A percentile compares a stretch with the other conserved stretches of the same genome.
Evolutionary conservation across 129 eudicot genomes (phyloP).

Genomic region (Lonicera japonica): DNA sequence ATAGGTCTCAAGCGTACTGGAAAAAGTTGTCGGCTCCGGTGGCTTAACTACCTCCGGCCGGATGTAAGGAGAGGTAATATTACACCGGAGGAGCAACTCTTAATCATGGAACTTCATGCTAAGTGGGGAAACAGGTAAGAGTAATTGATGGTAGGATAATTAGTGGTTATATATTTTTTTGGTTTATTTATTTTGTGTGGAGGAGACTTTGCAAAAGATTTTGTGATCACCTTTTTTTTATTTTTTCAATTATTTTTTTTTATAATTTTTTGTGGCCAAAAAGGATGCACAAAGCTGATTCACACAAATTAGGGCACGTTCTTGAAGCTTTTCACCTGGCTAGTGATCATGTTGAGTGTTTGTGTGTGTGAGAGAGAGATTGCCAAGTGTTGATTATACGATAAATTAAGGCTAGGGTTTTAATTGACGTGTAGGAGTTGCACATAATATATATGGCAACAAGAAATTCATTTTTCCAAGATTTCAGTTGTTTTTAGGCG

Average conservation of each 20-base stretch:
- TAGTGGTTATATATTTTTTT: no score
- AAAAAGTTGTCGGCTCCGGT: slow-evolving; percentile 85
- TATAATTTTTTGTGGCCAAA: neutral
- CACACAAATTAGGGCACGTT: neutral
- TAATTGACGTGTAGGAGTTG: no score
- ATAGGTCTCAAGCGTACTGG: slow-evolving; percentile 93
- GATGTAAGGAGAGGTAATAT: slow-evolving; percentile 95
- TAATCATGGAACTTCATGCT: slow-evolving; percentile 98
- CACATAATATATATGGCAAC: no score
- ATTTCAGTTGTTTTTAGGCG: no score
- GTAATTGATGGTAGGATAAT: no score
- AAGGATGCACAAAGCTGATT: neutral
- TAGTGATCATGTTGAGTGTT: neutral
- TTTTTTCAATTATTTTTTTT: neutral
- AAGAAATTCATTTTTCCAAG: no score
- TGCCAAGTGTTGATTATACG: no score
- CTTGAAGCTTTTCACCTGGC: neutral
- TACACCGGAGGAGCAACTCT: slow-evolving; percentile 85
- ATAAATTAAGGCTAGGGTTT: no score
- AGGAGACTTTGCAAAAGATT: neutral
- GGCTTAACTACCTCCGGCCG: slow-evolving; percentile 94
- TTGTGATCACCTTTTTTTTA: neutral
- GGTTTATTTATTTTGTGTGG: no score
- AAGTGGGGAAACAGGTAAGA: slow-evolving; percentile 98
- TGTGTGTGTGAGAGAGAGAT: neutral